Base-by-base conservation (phyloP, 192 early-diverging fungal genomes). In the Coemansia sp. region DNA sequence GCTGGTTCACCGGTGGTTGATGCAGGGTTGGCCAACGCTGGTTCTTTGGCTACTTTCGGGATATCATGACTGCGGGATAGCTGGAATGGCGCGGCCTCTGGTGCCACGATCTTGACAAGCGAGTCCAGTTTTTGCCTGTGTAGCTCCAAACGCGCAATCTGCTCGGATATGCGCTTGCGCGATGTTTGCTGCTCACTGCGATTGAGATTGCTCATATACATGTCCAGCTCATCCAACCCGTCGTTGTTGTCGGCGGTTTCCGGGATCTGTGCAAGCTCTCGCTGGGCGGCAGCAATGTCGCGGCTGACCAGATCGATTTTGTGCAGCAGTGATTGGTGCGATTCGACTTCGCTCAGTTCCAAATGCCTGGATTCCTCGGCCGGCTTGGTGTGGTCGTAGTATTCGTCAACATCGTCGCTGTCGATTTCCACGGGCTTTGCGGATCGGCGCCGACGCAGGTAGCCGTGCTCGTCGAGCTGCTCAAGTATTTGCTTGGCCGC, bases 401-500 rank as follows among this genome's bases (percentile, higher is more conserved):
- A 84, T 7, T 58, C 69, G 41, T 88, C 88, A 14, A 85, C 80
- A 34, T 83, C 81, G 59, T 79, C 77, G 30, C 83, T 81, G 20
- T 79, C 69, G 0, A 57, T 58, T 0, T 64, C 73, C 19, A 58
- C 27, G 43, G 40, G 52, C 36, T 9, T 8, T 40, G 21, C n/a
- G 11, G 42, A 30, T 23, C 8, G 32, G 42, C 28, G 43, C 36
- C 3, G 44, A 51, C 60, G 62, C 22, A 82, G 59, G 14, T 79
- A 67, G 5, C 82, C 81, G 3, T 64, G 46, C 30, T 60, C 72
- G 39, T 83, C 84, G 28, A 89, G 53, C 40, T 82, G 79, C 47
- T 84, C 78, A 50, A 88, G 83, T 2, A 85, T 84, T 63, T 85
- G 79, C 27, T 83, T 48, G 10, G 82, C 77, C 0, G 86, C 85